Conservation (phyloP, 495 filamentous ascomycete species). For the Aspergillus wentii region DNA sequence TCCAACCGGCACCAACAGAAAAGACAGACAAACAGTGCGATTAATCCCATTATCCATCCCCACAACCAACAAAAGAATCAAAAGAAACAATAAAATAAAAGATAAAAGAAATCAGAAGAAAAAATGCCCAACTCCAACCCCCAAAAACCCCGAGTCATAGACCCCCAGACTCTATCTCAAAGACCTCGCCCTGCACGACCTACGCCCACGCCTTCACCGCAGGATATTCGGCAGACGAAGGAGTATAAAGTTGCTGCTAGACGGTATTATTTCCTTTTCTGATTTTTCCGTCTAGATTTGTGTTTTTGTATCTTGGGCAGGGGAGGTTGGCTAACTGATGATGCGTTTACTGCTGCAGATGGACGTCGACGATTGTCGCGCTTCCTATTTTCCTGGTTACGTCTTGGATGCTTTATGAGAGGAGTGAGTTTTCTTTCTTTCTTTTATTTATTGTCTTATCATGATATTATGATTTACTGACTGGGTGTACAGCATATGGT, state of each 20-base stretch:
- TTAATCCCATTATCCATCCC: too few species aligned
- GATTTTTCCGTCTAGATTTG: not conserved
- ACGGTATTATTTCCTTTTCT: conserved; percentile 8
- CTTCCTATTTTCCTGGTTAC: conserved; percentile 28
- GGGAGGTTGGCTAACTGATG: too few species aligned
- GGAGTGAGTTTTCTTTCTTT: conserved; percentile 16
- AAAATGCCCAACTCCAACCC: too few species aligned
- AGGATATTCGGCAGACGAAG: conserved; percentile 26
- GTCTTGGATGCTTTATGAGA: conserved; percentile 23
- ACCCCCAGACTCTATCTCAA: conserved; percentile 3
- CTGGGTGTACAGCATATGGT: too few species aligned
- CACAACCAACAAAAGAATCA: conserved; percentile 4
- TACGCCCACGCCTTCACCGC: conserved; percentile 1
- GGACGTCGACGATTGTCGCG: conserved; percentile 27
- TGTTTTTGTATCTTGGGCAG: not conserved
- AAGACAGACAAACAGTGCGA: too few species aligned
- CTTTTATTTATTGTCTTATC: not conserved
- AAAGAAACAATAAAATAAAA: not conserved
- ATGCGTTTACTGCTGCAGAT: conserved; percentile 12
- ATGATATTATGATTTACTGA: too few species aligned
- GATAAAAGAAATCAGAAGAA: not conserved
- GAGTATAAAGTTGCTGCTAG: conserved; percentile 24
- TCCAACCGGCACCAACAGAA: too few species aligned
- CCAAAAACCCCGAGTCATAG: conserved; percentile 9
- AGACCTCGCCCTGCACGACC: conserved; percentile 1